Evolutionary conservation across 192 early-diverging fungal genomes (phyloP).

Genomic region (Coemansia guatemalensis): DNA sequence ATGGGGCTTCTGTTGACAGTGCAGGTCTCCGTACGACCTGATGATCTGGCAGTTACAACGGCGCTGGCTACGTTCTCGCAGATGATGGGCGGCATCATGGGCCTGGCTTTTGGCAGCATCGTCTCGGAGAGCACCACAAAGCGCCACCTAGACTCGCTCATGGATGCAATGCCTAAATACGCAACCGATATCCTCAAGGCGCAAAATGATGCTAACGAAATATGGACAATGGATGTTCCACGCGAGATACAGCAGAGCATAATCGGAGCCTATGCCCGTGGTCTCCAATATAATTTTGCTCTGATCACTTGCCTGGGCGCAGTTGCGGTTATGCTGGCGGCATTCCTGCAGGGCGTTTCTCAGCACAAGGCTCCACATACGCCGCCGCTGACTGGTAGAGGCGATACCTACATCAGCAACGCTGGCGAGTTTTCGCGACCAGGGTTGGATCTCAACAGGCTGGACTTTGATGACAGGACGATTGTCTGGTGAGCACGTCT

Average conservation of each 20-base stretch:
- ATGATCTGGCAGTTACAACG: constrained; percentile 45
- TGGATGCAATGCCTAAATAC: constrained; percentile 31
- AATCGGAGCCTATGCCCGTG: constrained; percentile 46
- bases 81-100: constrained; percentile 53
- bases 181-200: constrained; percentile 38
- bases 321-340: constrained; percentile 31
- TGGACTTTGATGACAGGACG: constrained; percentile 17
- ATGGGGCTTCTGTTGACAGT: constrained; percentile 46
- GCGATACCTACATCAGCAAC: constrained; percentile 3
- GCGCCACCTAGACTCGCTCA: constrained; percentile 27
- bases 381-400: constrained; percentile 16
- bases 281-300: constrained; percentile 48
- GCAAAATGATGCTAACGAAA: constrained; percentile 47
- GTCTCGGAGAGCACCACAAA: constrained; percentile 49
- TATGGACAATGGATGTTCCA: constrained; percentile 46
- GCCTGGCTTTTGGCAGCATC: constrained; percentile 50
- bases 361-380: constrained; percentile 39
- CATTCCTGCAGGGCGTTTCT: constrained; percentile 40
- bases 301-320: constrained; percentile 44
- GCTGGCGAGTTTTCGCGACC: constrained; percentile 26
- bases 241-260: constrained; percentile 29
- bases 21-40: constrained; percentile 37
- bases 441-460: constrained; percentile 34
- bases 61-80: constrained; percentile 52
- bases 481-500: constrained; percentile 13